A percentile compares a stretch with the other conserved stretches of the same genome.
Conservation (phyloP, 177 flowering plant genomes). For the Vitis hybrid region DNA sequence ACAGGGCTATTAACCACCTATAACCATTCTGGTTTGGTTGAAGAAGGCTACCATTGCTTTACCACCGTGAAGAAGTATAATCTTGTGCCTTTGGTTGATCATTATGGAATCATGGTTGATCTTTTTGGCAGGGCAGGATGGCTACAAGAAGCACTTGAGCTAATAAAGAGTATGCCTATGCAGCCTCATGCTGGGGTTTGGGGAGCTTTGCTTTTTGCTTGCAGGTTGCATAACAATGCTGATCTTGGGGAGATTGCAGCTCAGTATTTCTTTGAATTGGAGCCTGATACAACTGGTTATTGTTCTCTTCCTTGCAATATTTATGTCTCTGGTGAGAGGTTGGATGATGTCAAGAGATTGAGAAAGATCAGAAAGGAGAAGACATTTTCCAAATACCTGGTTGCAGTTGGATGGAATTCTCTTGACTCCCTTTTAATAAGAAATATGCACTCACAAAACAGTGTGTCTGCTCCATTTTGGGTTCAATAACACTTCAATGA, state of each 20-base stretch:
- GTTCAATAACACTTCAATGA: no score
- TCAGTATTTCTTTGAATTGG: conserved; percentile 46
- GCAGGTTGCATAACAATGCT: conserved; percentile 48
- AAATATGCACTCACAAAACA: background rate
- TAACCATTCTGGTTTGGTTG: conserved; percentile 60
- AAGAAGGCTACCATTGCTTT: conserved; percentile 57
- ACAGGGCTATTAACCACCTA: conserved; percentile 63
- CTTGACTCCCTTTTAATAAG: conserved; percentile 11
- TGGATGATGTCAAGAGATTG: conserved; percentile 59
- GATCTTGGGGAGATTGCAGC: conserved; percentile 70
- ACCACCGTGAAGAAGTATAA: conserved; percentile 37
- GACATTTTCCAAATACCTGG: conserved; percentile 47
- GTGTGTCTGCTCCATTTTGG: no score
- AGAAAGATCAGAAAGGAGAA: conserved; percentile 39
- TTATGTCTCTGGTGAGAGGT: conserved; percentile 56
- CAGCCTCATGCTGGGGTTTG: conserved; percentile 58
- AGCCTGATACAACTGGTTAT: conserved; percentile 48
- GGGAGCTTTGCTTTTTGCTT: conserved; percentile 73
- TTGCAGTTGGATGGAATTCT: conserved; percentile 56
- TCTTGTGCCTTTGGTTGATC: conserved; percentile 47
- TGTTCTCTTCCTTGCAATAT: conserved; percentile 46
- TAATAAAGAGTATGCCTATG: conserved; percentile 61
- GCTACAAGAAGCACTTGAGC: conserved; percentile 48
- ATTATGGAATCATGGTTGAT: conserved; percentile 73
- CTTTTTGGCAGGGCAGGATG: conserved; percentile 60